These are phyloP conservation scores for Phytomonas sp. DNA, from an alignment of 208 protist genomes.

Conservation along the genomic window DNA sequence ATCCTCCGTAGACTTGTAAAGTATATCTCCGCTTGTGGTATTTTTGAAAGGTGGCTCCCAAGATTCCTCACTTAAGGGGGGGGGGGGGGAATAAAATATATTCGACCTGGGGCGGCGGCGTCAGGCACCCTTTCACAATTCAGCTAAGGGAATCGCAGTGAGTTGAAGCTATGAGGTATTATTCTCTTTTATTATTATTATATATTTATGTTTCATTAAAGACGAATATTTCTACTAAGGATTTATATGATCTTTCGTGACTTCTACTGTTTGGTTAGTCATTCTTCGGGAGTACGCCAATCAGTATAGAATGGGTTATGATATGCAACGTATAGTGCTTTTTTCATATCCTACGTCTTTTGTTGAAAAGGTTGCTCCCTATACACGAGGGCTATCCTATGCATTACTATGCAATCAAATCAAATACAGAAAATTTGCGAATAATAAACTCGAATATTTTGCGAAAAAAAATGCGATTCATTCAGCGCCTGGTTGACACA, in stretches of 20 bases:
- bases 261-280: background rate
- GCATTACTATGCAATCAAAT: background rate
- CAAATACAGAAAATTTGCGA: background rate
- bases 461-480: background rate
- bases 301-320: background rate
- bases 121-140: no score
- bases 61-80: background rate
- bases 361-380: background rate
- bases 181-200: background rate
- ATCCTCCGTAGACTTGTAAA: no score
- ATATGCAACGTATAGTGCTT: background rate
- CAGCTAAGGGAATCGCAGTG: background rate
- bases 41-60: no score
- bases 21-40: no score
- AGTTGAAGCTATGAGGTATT: no score
- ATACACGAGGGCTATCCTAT: background rate
- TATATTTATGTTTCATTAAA: background rate
- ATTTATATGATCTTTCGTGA: background rate
- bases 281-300: background rate
- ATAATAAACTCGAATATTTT: no score
- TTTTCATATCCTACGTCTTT: background rate
- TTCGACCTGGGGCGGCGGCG: background rate
- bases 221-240: background rate
- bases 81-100: background rate
- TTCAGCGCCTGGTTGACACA: background rate